These are phyloP conservation scores for Cyberlindnera maclurae DNA, from an alignment of 805 yeast species.

Conservation along the genomic window DNA sequence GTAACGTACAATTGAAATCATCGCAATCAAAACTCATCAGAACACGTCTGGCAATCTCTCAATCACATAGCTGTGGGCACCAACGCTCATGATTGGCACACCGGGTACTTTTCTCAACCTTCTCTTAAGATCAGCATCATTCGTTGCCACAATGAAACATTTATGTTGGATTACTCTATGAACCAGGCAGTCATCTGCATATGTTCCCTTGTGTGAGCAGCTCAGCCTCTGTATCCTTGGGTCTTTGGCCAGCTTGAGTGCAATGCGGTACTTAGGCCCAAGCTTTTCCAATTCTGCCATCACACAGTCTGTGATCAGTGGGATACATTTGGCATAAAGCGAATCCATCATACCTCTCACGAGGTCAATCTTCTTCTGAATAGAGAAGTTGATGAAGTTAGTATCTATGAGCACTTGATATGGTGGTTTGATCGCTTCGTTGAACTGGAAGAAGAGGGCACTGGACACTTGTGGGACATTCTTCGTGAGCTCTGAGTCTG, in stretches of 20 bases:
- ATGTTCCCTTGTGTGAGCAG: slow-evolving; percentile 92
- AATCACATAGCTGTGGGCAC: slow-evolving; percentile 84
- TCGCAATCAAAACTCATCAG: slow-evolving; percentile 19
- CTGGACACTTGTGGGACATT: slow-evolving; percentile 91
- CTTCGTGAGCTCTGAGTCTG: slow-evolving; percentile 70
- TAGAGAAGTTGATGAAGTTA: slow-evolving; percentile 92
- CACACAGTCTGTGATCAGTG: slow-evolving; percentile 94
- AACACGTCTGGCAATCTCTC: slow-evolving; percentile 96
- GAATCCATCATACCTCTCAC: slow-evolving; percentile 98
- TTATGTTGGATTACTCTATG: slow-evolving; percentile 92
- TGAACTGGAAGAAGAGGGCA: slow-evolving; percentile 90
- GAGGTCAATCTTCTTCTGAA: slow-evolving; percentile 90
- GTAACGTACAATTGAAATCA: not conserved
- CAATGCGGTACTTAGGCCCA: slow-evolving; percentile 92
- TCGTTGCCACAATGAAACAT: slow-evolving; percentile 95
- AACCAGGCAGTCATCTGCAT: slow-evolving; percentile 97
- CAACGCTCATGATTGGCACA: slow-evolving; percentile 94
- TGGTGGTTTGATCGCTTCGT: slow-evolving; percentile 94
- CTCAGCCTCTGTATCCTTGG: slow-evolving; percentile 83
- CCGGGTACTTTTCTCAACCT: slow-evolving; percentile 96
- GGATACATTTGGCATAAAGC: slow-evolving; percentile 89
- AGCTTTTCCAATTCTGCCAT: slow-evolving; percentile 95
- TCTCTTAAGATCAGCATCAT: slow-evolving; percentile 94
- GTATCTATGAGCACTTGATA: slow-evolving; percentile 95
- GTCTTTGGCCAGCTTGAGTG: slow-evolving; percentile 86